Percentiles rank a stretch among this genome's conserved stretches.
phyloP scores from a whole-genome alignment of 257 asterid species.

The Solanum paucissectum region DNA sequence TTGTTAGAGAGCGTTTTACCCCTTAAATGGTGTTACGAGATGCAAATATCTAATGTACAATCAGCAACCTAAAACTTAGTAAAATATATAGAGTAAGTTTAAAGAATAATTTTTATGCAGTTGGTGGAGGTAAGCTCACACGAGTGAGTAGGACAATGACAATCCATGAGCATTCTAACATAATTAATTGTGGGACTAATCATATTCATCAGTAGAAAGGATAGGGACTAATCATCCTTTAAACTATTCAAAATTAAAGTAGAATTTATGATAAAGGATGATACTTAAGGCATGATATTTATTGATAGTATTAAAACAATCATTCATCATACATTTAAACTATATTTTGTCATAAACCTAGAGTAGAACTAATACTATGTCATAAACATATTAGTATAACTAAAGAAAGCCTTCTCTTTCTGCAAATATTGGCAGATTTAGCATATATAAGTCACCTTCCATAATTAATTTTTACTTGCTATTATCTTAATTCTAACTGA shows the following conservation, averaged over 20 bases:
- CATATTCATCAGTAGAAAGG: not conserved
- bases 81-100: not conserved
- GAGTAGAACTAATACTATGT: not conserved
- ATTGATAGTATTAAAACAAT: not conserved
- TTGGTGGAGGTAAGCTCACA: not conserved
- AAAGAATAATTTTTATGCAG: not conserved
- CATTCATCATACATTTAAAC: not conserved
- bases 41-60: not conserved
- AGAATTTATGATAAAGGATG: not conserved
- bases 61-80: not conserved
- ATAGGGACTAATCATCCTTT: not conserved
- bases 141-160: not conserved
- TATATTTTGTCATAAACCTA: not conserved
- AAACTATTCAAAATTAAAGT: not conserved
- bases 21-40: not conserved
- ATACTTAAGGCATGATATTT: not conserved
- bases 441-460: not conserved
- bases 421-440: not conserved
- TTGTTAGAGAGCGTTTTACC: not conserved
- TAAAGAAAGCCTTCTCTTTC: not conserved
- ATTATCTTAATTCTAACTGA: not conserved
- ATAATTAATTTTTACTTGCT: not conserved
- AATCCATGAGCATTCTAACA: not conserved
- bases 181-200: not conserved
- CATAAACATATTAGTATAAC: no score